Evolutionary conservation across 768 basidiomycete species (phyloP).

Genomic region (Candolleomyces efflorescens): DNA sequence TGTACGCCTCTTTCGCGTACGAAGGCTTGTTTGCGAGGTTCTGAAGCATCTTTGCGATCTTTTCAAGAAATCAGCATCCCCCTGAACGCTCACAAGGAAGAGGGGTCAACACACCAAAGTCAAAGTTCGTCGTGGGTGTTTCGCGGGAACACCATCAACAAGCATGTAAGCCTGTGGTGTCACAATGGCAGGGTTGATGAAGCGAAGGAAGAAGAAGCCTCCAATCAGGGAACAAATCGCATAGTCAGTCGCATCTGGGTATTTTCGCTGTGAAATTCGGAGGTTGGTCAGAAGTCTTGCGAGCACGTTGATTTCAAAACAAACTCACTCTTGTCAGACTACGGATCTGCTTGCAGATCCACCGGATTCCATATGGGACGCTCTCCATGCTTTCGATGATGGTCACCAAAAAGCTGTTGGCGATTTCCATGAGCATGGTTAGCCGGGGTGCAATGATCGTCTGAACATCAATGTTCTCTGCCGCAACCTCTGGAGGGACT

Average conservation of each 20-base stretch:
- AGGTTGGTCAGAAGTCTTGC: neutral
- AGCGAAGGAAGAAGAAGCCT: slow-evolving; percentile 99
- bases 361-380: slow-evolving; percentile 97
- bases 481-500: slow-evolving; percentile 91
- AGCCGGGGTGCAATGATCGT: slow-evolving; percentile 96
- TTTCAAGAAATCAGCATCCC: neutral
- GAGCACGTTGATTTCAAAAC: slow-evolving; percentile 18
- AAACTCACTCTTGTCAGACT: slow-evolving; percentile 94
- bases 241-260: slow-evolving; percentile 97
- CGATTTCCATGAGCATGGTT: slow-evolving; percentile 99
- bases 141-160: slow-evolving; percentile 95
- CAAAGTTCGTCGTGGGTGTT: slow-evolving; percentile 93
- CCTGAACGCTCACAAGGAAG: neutral
- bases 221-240: slow-evolving; percentile 98
- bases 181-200: slow-evolving; percentile 99
- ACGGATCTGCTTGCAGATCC: slow-evolving; percentile 99
- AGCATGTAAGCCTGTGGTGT: slow-evolving; percentile 99
- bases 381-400: slow-evolving; percentile 99
- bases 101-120: slow-evolving; percentile 66
- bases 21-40: slow-evolving; percentile 99
- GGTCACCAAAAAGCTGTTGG: slow-evolving; percentile 93
- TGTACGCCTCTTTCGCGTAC: slow-evolving; percentile 96
- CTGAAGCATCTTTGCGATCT: slow-evolving; percentile 99
- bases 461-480: slow-evolving; percentile 93
- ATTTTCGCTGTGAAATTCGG: slow-evolving; percentile 70